Conservation (phyloP, 371 early-diverging fungal genomes). For the Mucor mucedo region DNA sequence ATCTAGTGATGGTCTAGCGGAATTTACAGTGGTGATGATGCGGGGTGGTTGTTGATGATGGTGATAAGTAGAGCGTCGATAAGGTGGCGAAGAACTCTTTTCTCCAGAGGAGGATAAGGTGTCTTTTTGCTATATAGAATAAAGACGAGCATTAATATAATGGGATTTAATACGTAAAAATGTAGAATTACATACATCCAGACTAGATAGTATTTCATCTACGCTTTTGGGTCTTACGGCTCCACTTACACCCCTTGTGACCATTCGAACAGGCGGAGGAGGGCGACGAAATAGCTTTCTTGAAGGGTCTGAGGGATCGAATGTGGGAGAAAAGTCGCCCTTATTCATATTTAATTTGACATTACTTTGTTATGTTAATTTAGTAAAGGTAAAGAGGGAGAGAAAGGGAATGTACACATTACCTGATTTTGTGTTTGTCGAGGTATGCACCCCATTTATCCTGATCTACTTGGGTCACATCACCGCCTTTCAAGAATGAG, state of each 20-base stretch:
- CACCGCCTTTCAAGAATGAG: constrained; percentile 39
- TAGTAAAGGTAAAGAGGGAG: no score
- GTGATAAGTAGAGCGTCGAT: background rate
- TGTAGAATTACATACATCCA: constrained; percentile 39
- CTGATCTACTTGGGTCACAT: constrained; percentile 35
- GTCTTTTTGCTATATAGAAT: constrained; percentile 17
- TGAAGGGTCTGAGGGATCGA: background rate
- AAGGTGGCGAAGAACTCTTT: background rate
- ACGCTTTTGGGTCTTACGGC: constrained; percentile 68
- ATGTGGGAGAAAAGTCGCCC: constrained; percentile 10
- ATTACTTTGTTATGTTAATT: background rate
- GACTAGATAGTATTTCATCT: constrained; percentile 59
- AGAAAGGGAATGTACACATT: background rate
- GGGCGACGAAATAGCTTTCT: constrained; percentile 36
- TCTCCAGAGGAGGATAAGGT: background rate
- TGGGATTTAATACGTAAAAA: background rate
- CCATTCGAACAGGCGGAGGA: constrained; percentile 75
- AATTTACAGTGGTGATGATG: constrained; percentile 5
- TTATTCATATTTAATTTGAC: constrained; percentile 10
- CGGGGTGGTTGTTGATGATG: background rate
- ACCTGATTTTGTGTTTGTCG: constrained; percentile 41
- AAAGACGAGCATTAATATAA: no score
- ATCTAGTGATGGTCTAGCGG: constrained; percentile 38
- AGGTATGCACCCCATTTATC: constrained; percentile 45
- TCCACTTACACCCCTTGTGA: constrained; percentile 74